These are phyloP conservation scores for Herpotrichia juniperi DNA, from an alignment of 2,329 filamentous ascomycete species.

Conservation along the genomic window DNA sequence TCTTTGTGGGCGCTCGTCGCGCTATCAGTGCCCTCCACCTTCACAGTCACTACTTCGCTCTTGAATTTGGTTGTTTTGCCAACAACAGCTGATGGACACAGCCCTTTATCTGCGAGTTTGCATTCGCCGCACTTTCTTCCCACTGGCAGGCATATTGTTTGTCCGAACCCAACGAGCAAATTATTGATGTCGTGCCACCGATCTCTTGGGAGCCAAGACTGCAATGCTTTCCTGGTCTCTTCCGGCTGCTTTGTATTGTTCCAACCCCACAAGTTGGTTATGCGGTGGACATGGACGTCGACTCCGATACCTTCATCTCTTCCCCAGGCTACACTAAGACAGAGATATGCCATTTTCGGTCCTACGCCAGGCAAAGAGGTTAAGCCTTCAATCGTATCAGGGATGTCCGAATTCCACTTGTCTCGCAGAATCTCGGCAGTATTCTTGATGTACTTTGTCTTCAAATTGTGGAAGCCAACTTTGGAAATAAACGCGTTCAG, in stretches of 20 bases:
- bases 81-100: slow-evolving; percentile 67
- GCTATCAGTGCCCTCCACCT: neutral
- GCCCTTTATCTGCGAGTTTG: slow-evolving; percentile 73
- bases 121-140: slow-evolving; percentile 85
- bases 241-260: slow-evolving; percentile 81
- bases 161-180: slow-evolving; percentile 84
- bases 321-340: slow-evolving; percentile 77
- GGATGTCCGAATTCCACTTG: slow-evolving; percentile 76
- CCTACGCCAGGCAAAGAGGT: slow-evolving; percentile 84
- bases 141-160: slow-evolving; percentile 83
- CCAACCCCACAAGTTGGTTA: slow-evolving; percentile 95
- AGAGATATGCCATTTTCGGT: slow-evolving; percentile 93
- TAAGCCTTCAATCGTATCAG: slow-evolving; percentile 75
- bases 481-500: slow-evolving; percentile 79
- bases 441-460: slow-evolving; percentile 82
- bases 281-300: slow-evolving; percentile 92
- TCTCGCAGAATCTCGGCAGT: slow-evolving; percentile 76
- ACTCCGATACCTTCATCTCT: slow-evolving; percentile 81
- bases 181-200: slow-evolving; percentile 93
- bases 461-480: slow-evolving; percentile 95
- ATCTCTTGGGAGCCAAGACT: slow-evolving; percentile 83
- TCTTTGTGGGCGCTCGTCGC: slow-evolving; percentile 8
- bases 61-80: slow-evolving; percentile 59
- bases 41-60: slow-evolving; percentile 39
- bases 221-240: slow-evolving; percentile 75